Evolutionary conservation across 306 rosid species (phyloP), one percentile per base, ranked within the genome.

Genomic region (Rosa persica): DNA sequence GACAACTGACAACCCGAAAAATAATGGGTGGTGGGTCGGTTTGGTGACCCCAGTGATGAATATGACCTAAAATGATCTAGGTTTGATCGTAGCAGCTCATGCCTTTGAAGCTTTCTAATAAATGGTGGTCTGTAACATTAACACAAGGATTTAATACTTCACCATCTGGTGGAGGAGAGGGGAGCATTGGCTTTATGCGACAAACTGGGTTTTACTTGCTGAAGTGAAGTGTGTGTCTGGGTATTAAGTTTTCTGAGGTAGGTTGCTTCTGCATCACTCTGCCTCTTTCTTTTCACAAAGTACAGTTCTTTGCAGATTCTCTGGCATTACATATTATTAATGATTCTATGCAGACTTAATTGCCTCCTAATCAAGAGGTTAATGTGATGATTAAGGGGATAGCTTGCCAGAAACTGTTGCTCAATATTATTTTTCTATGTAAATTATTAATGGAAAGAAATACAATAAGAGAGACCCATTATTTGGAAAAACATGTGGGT

Each of bases 11-110:
- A 51, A 67, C 36, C 72, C 43, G 51, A 36, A 74, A 80, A 58
- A 73, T 85, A 83, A 79, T 76, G 76, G 65, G 48, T 38, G 76
- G 67, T 74, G 23, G 58, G 48, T 61, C 47, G 44, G 40, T 65
- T 34, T 22, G 49, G 66, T 27, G 80, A 44, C 27, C 74, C 65
- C 36, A 36, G 2, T 67, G 54, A 67, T 67, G 47, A 67, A 67
- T 67, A 38, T 39, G 69, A 64, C 69, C 69, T 36, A 64, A 64
- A 36, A 39, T 36, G 70, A 30, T 34, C 70, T 62, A 25, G 65
- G 34, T 58, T 52, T 60, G 38, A 25, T 60, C n/a, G 43, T 8
- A 15, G 68, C 68, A 27, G 42, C n/a, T 62, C 68, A 64, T 64
- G 69, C 69, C n/a, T 6, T 6, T 64, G 43, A 27, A 13, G n/a